These are phyloP conservation scores for Boletus eberwhitei DNA, from an alignment of 768 basidiomycete species.

Conservation along the genomic window DNA sequence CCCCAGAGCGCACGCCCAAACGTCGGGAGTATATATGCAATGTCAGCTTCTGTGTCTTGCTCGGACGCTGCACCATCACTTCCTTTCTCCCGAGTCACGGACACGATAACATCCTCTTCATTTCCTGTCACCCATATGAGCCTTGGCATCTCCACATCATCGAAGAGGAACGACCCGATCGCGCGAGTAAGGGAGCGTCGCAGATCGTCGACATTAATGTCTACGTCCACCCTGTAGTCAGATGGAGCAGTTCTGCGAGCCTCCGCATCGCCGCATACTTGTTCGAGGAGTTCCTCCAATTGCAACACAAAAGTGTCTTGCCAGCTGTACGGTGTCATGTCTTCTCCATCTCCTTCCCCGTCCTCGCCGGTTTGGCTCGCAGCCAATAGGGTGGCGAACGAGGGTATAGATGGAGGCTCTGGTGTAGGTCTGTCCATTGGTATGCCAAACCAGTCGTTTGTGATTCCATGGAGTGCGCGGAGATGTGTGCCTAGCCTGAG, in stretches of 20 bases:
- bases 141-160: conserved; percentile 70
- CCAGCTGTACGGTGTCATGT: conserved; percentile 55
- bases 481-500: conserved; percentile 60
- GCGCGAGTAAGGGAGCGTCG: conserved; percentile 59
- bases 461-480: conserved; percentile 62
- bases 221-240: conserved; percentile 16
- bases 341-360: conserved; percentile 16
- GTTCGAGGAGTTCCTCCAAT: conserved; percentile 54
- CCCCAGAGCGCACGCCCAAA: conserved; percentile 65
- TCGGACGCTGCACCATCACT: conserved; percentile 7
- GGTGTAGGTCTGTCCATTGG: conserved; percentile 32
- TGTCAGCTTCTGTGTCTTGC: conserved; percentile 22
- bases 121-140: conserved; percentile 62
- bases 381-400: conserved; percentile 9
- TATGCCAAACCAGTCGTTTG: conserved; percentile 74
- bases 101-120: conserved; percentile 56
- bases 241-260: conserved; percentile 11
- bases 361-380: conserved; percentile 3
- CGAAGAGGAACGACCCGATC: conserved; percentile 72
- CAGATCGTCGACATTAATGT: conserved; percentile 38
- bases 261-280: conserved; percentile 32
- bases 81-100: conserved; percentile 25
- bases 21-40: conserved; percentile 37
- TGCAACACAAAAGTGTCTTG: conserved; percentile 66
- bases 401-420: conserved; percentile 33